Conservation (phyloP, 768 basidiomycete genomes). For the Naganishia kalamii region DNA sequence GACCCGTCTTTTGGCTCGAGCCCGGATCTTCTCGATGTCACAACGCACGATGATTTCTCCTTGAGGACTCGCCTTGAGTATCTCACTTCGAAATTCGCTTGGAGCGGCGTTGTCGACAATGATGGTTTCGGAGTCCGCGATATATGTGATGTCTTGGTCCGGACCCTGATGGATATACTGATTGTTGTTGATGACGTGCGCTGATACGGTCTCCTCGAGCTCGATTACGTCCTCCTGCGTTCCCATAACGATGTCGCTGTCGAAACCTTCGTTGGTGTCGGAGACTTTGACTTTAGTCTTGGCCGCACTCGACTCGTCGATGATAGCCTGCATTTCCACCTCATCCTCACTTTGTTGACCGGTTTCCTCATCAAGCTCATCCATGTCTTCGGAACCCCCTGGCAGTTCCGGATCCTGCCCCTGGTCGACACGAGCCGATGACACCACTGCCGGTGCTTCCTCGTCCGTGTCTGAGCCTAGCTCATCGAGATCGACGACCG, state of each 20-base stretch:
- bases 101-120: neutral
- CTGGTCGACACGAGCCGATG: too few relatives aligned
- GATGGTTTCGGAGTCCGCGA: slow-evolving; percentile 8
- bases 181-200: slow-evolving; percentile 4
- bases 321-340: neutral
- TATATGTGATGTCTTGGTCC: slow-evolving; percentile 17
- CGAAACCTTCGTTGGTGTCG: neutral
- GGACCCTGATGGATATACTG: slow-evolving; percentile 12
- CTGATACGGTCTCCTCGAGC: neutral
- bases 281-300: neutral
- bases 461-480: slow-evolving; percentile 14
- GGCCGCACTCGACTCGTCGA: neutral
- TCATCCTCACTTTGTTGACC: neutral
- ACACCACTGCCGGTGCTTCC: neutral
- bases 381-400: too few relatives aligned
- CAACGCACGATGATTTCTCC: slow-evolving; percentile 13
- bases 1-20: slow-evolving; percentile 14
- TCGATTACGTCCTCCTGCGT: neutral
- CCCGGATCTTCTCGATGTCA: slow-evolving; percentile 16
- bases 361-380: neutral
- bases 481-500: slow-evolving; percentile 29
- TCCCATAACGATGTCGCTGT: neutral
- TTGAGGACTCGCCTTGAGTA: neutral
- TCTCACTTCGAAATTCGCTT: slow-evolving; percentile 7
- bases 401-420: too few relatives aligned